Conservation (phyloP, 495 filamentous ascomycete species). For the Aspergillus sparsus region DNA sequence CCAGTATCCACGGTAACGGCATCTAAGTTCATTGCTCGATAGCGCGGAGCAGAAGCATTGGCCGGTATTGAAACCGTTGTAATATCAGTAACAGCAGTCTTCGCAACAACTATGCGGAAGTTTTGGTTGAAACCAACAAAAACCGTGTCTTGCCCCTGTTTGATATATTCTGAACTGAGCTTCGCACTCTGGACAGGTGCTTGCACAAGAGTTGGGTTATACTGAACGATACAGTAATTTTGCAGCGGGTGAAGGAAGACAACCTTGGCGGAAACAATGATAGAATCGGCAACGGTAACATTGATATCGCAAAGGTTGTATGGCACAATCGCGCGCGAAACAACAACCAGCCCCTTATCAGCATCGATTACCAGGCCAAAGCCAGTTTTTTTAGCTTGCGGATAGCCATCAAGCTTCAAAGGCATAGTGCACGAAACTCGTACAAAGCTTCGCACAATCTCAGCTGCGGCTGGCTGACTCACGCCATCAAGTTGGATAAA, state of each 20-base stretch:
- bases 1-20: conserved; percentile 96
- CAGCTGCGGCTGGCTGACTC: conserved; percentile 85
- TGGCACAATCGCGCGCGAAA: conserved; percentile 89
- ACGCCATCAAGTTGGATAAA: conserved; percentile 90
- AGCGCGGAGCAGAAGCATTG: conserved; percentile 86
- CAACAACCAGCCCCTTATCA: conserved; percentile 89
- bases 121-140: conserved; percentile 99
- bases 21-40: conserved; percentile 94
- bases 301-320: conserved; percentile 96
- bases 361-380: conserved; percentile 96
- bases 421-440: conserved; percentile 90
- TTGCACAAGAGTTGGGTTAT: conserved; percentile 88
- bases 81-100: conserved; percentile 95
- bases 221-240: conserved; percentile 94
- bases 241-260: conserved; percentile 97
- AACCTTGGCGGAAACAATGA: conserved; percentile 90
- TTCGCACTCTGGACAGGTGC: conserved; percentile 89
- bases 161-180: conserved; percentile 77
- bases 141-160: conserved; percentile 85
- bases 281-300: conserved; percentile 91
- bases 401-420: conserved; percentile 94
- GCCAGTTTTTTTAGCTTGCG: conserved; percentile 86
- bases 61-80: conserved; percentile 96
- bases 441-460: conserved; percentile 92
- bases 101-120: conserved; percentile 85